Percentiles rank a stretch among this genome's conserved stretches.
These are phyloP conservation scores for Alliaria petiolata DNA, from an alignment of 345 rosid genomes.

Conservation along the genomic window DNA sequence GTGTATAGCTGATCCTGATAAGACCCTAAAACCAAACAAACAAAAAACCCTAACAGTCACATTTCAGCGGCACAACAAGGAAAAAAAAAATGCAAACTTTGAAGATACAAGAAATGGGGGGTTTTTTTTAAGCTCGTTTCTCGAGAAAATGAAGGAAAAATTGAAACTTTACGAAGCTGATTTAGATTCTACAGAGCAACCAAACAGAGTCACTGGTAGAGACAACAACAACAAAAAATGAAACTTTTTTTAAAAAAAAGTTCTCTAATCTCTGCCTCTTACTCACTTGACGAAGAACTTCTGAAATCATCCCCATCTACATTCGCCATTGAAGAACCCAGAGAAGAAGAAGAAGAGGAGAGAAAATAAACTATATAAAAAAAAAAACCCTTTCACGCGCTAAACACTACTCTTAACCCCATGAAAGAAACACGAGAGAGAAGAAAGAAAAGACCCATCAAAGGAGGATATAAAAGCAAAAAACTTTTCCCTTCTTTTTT, in stretches of 20 bases:
- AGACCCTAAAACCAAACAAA: constrained; percentile 22
- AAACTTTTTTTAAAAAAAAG: neutral
- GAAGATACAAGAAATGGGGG: neutral
- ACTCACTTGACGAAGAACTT: constrained; percentile 43
- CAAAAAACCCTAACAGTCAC: neutral
- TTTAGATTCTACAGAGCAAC: constrained; percentile 7
- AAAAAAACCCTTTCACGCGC: constrained; percentile 17
- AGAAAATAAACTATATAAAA: neutral
- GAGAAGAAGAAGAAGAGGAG: neutral
- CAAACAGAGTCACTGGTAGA: constrained; percentile 3
- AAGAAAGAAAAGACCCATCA: constrained; percentile 39
- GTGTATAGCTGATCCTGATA: constrained; percentile 42
- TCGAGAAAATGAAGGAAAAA: neutral
- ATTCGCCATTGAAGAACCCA: constrained; percentile 43
- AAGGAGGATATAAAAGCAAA: constrained; percentile 29
- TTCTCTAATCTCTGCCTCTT: neutral
- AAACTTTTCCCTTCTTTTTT: neutral
- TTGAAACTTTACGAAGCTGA: constrained; percentile 10
- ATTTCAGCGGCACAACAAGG: constrained; percentile 3
- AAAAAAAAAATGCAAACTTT: constrained; percentile 7
- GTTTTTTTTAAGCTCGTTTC: neutral
- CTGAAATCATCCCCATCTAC: constrained; percentile 33
- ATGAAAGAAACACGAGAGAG: constrained; percentile 42
- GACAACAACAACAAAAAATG: neutral
- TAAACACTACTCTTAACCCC: constrained; percentile 36